Base-by-base conservation (phyloP, 352 stramenopile genomes). In the Globisporangium cystogenes region DNA sequence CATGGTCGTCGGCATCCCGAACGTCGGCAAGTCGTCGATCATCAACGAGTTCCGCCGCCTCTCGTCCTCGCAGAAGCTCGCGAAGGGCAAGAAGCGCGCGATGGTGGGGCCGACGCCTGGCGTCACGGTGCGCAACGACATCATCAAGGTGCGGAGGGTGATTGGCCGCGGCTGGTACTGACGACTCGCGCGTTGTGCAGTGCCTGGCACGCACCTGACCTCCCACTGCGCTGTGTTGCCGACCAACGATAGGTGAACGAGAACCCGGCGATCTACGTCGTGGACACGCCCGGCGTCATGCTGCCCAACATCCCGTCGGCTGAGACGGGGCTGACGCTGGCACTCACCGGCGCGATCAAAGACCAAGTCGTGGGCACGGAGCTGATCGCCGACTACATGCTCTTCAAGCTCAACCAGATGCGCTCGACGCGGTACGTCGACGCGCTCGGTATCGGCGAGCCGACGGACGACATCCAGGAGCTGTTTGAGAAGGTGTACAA, bases 21-120 rank as follows among this genome's bases (percentile, higher is more conserved):
- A 96, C 59, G 87, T 96, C n/a, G 87, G 87, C 51, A 96, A 96
- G 57, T 91, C 76, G 23, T 95, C 84, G 6, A 82, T 96, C 26
- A 96, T 96, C 57, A 95, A 95, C 49, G 80, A 90, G 55, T 93
- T 95, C 39, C 74, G 82, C 12, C 68, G 80, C 1, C 57, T 92
- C 7, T 91, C 81, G 36, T 78, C 74, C 47, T 88, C 75, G 26
- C 55, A 73, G 18, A 89, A 90, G 62, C 56, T 95, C n/a, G 64
- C 76, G 7, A 90, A 89, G 59, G 82, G 84, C 54, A 79, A 86
- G 54, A 90, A 90, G 48, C 81, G 81, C 63, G 84, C 86, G 5
- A 74, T 76, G 20, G 86, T 95, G 4, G 87, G 85, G 3, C 80
- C 82, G 0, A 94, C 84, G 53, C 85, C 87, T 0, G 87, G 87